These are phyloP conservation scores for Mycena pura DNA, from an alignment of 768 basidiomycete species.

Conservation along the genomic window DNA sequence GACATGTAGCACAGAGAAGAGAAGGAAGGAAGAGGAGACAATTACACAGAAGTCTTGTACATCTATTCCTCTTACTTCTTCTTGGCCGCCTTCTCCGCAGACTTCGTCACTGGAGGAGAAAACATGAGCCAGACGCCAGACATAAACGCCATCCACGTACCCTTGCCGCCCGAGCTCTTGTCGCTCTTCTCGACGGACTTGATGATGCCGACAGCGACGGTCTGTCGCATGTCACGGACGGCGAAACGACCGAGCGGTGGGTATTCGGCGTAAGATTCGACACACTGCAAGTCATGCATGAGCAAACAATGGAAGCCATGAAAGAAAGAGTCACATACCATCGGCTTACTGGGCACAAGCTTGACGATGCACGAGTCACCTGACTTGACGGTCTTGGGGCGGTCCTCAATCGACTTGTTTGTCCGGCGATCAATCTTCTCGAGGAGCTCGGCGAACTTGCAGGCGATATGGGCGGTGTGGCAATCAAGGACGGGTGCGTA, in stretches of 20 bases:
- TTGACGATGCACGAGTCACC: constrained; percentile 99
- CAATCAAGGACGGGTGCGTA: constrained; percentile 99
- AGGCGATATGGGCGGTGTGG: constrained; percentile 99
- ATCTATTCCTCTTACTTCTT: constrained; percentile 85
- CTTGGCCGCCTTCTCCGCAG: constrained; percentile 95
- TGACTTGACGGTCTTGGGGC: constrained; percentile 98
- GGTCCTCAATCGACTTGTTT: constrained; percentile 87
- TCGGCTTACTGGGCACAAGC: constrained; percentile 94
- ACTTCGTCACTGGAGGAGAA: constrained; percentile 76
- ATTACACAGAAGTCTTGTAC: constrained; percentile 69
- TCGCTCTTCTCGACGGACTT: constrained; percentile 97
- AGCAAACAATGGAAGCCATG: not conserved
- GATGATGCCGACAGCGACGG: constrained; percentile 98
- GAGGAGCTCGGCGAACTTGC: constrained; percentile 98
- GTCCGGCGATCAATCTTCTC: constrained; percentile 99
- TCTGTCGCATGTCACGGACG: constrained; percentile 99
- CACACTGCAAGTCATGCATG: constrained; percentile 54
- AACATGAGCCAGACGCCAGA: constrained; percentile 1
- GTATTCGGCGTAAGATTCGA: constrained; percentile 94
- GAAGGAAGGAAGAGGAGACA: constrained; percentile 57
- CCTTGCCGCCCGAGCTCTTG: constrained; percentile 86
- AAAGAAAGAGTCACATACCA: constrained; percentile 51
- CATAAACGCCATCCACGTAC: constrained; percentile 44
- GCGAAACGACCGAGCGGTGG: constrained; percentile 99
- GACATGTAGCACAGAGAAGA: constrained; percentile 49